Conservation (phyloP, 352 stramenopile genomes). For the Thalassiosira exigua region DNA sequence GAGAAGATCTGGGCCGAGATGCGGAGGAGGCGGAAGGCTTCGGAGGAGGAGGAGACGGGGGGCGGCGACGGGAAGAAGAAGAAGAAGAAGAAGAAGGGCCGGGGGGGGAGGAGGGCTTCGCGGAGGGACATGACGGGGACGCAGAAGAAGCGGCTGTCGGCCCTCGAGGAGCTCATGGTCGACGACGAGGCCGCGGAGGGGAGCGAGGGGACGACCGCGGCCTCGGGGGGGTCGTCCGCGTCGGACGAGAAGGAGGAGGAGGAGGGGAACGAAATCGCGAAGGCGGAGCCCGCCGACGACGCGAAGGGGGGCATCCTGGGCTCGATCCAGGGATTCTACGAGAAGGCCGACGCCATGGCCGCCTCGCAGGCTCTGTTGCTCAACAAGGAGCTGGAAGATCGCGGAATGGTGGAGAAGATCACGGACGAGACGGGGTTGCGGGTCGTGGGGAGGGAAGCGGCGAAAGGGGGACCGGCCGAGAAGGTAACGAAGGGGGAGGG, state of each 20-base stretch:
- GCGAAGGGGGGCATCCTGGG: slow-evolving; percentile 57
- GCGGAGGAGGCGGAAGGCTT: slow-evolving; percentile 62
- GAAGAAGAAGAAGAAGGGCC: slow-evolving; percentile 49
- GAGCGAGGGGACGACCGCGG: not conserved
- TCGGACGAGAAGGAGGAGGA: slow-evolving; percentile 4
- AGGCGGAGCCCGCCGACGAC: slow-evolving; percentile 11
- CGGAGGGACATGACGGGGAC: slow-evolving; percentile 57
- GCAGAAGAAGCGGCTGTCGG: slow-evolving; percentile 70
- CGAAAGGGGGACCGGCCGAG: slow-evolving; percentile 22
- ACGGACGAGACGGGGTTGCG: slow-evolving; percentile 81
- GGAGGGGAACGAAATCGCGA: slow-evolving; percentile 14
- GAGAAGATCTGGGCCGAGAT: slow-evolving; percentile 83
- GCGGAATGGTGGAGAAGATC: slow-evolving; percentile 82
- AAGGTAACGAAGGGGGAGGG: not conserved
- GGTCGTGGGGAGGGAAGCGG: slow-evolving; percentile 73
- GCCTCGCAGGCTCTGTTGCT: slow-evolving; percentile 78
- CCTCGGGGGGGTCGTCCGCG: too few species aligned
- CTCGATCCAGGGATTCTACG: slow-evolving; percentile 75
- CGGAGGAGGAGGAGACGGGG: slow-evolving; percentile 21
- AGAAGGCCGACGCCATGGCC: slow-evolving; percentile 81
- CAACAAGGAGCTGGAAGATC: slow-evolving; percentile 85
- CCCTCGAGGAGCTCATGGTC: slow-evolving; percentile 68
- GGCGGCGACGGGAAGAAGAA: slow-evolving; percentile 41
- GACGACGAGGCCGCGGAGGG: slow-evolving; percentile 15
- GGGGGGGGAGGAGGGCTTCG: slow-evolving; percentile 6